Evolutionary conservation across 2,329 filamentous ascomycete genomes (phyloP), one percentile per base, ranked within the genome.

Genomic region (Chaetomiaceae sp.): DNA sequence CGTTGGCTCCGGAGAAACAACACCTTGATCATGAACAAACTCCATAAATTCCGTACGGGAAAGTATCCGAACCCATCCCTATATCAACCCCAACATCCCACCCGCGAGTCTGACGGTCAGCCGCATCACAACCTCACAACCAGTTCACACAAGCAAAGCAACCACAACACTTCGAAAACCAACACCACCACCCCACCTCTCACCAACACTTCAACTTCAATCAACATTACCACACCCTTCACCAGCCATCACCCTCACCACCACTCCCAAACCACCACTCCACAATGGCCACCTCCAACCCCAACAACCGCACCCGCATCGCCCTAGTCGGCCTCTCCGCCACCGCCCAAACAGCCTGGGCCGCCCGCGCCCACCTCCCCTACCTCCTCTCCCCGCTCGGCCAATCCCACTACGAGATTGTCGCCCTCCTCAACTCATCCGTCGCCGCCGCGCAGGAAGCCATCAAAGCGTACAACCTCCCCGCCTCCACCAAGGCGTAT

Each of bases 291-390:
- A 8, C 42, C 27, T 2, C 25, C 25, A 25, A 15, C 14, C 37
- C 17, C 23, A 6, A 22, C 27, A 15, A 17, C 36, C 51, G 12
- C 25, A 43, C 38, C 54, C 76, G 78, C 48, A 67, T 79, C 15
- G 82, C 75, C 27, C 70, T 85, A n/a, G 72, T 83, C 54, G 82
- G 81, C 42, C 78, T 84, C 48, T 83, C 79, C 1, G 68, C 76
- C 50, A 71, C 72, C 1, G 75, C 78, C 46, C 71, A 71, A 27
- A 74, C 72, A 4, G 74, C 75, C 0, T 86, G 82, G 82, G 81
- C 80, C 2, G 71, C 69, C 29, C 60, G 63, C 23, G 80, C 77
- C 2, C 83, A 86, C 61, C 73, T 85, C 0, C 80, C 83, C 0
- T 84, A 84, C 63, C 75, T 86, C 3, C 65, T 75, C 27, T 78